Evolutionary conservation across 257 asterid genomes (phyloP).

Genomic region (Nicotiana obtusifolia): DNA sequence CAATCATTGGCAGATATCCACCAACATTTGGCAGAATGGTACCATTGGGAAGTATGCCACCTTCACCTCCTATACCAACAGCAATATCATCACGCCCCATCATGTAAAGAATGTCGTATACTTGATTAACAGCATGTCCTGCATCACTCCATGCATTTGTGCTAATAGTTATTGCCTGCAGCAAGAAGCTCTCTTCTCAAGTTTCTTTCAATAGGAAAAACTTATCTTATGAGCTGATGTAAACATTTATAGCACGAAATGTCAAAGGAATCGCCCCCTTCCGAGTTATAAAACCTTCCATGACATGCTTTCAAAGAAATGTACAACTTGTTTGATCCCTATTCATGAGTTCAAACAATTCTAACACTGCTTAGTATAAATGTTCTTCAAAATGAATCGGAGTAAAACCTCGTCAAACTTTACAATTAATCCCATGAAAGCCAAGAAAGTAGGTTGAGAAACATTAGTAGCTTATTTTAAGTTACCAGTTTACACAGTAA

Average conservation of each 20-base stretch:
- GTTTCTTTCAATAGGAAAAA: not conserved
- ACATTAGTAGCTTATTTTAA: too few species aligned
- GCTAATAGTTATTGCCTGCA: slow-evolving; percentile 76
- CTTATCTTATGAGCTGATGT: not conserved
- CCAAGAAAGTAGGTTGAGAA: not conserved
- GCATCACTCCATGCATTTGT: slow-evolving; percentile 73
- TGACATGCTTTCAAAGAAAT: not conserved
- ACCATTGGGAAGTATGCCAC: slow-evolving; percentile 73
- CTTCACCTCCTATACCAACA: slow-evolving; percentile 93
- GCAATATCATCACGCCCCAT: slow-evolving; percentile 85
- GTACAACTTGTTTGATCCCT: not conserved
- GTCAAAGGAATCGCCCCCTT: not conserved
- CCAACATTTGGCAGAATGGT: slow-evolving; percentile 64
- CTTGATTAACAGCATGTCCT: slow-evolving; percentile 77
- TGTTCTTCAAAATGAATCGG: not conserved
- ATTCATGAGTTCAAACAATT: not conserved
- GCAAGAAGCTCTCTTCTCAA: not conserved
- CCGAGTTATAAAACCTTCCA: not conserved
- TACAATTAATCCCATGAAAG: not conserved
- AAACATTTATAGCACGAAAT: not conserved
- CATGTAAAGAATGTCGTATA: slow-evolving; percentile 83
- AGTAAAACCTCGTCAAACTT: not conserved
- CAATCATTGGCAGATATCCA: slow-evolving; percentile 79
- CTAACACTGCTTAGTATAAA: not conserved
- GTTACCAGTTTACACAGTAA: not conserved